A percentile compares a stretch with the other conserved stretches of the same genome.
These are phyloP conservation scores for Neurospora hispaniola DNA, from an alignment of 495 filamentous ascomycete species.

Conservation along the genomic window DNA sequence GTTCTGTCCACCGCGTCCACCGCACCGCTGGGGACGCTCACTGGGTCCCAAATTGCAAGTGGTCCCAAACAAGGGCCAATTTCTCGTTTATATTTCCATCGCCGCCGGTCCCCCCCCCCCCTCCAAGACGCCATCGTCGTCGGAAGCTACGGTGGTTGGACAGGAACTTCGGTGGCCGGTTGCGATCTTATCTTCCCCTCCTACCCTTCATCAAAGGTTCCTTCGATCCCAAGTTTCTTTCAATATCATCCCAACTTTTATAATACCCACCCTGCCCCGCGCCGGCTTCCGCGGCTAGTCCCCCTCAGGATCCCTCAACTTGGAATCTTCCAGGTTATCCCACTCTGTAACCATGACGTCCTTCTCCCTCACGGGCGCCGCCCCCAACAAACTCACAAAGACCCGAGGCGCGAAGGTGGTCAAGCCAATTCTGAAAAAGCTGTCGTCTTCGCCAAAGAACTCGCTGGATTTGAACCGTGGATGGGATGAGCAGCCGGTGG, in stretches of 20 bases:
- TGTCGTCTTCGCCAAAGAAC: constrained; percentile 41
- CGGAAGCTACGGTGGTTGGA: constrained; percentile 1
- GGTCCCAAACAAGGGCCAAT: neutral
- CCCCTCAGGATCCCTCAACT: neutral
- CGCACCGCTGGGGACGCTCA: neutral
- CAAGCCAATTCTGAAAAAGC: constrained; percentile 46
- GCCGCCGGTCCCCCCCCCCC: neutral
- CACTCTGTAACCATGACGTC: constrained; percentile 25
- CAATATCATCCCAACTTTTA: constrained; percentile 11
- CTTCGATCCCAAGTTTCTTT: neutral
- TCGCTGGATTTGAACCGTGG: constrained; percentile 43
- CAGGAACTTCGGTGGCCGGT: neutral
- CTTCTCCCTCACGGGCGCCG: constrained; percentile 19
- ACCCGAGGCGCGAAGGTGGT: constrained; percentile 27
- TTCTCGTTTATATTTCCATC: constrained; percentile 1
- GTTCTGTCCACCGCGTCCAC: neutral
- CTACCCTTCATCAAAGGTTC: neutral
- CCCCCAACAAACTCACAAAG: constrained; percentile 32
- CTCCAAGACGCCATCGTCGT: neutral
- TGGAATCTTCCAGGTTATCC: constrained; percentile 1
- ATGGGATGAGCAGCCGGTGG: constrained; percentile 36
- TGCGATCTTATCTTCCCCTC: neutral
- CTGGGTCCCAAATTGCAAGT: neutral
- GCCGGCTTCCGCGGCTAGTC: neutral
- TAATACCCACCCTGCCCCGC: constrained; percentile 1